Percentiles rank a stretch among this genome's conserved stretches.
These are phyloP conservation scores for Suillus weaverae DNA, from an alignment of 768 basidiomycete species.

Conservation along the genomic window DNA sequence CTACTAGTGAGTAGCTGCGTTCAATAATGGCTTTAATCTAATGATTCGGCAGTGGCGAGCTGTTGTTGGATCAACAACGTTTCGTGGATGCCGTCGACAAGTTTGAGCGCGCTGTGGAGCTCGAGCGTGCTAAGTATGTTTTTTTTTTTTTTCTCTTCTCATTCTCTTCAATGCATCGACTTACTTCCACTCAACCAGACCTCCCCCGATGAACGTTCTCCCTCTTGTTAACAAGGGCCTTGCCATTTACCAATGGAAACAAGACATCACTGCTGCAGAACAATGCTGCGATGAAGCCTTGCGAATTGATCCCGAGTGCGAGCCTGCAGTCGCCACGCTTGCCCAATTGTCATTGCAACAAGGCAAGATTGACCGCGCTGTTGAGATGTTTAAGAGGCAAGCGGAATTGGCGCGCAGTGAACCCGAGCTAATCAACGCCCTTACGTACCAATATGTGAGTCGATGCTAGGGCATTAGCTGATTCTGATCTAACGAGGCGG, in stretches of 20 bases:
- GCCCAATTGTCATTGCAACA: slow-evolving; percentile 93
- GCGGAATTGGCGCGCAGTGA: slow-evolving; percentile 87
- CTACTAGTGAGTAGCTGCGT: slow-evolving; percentile 74
- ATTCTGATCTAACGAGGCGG: slow-evolving; percentile 5
- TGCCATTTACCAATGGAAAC: slow-evolving; percentile 93
- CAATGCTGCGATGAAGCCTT: slow-evolving; percentile 86
- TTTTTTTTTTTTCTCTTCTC: slow-evolving; percentile 9
- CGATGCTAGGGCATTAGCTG: neutral
- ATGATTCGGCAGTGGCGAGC: slow-evolving; percentile 68
- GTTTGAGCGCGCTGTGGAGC: slow-evolving; percentile 88
- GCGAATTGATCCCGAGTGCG: slow-evolving; percentile 87
- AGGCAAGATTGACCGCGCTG: slow-evolving; percentile 81
- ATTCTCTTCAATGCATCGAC: neutral
- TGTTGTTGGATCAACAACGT: slow-evolving; percentile 87
- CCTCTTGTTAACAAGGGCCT: slow-evolving; percentile 98
- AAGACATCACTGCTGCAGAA: slow-evolving; percentile 83
- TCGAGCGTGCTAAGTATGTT: slow-evolving; percentile 74
- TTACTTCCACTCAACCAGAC: slow-evolving; percentile 20
- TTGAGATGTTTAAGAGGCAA: slow-evolving; percentile 83
- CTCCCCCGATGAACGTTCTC: slow-evolving; percentile 75
- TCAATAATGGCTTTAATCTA: neutral
- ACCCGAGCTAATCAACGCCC: slow-evolving; percentile 75
- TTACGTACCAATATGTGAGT: slow-evolving; percentile 79
- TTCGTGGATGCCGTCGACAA: slow-evolving; percentile 88
- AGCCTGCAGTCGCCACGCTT: slow-evolving; percentile 93